These are phyloP conservation scores for Aegilops sharonensis DNA, from an alignment of 176 grass and related monocot genomes.

Conservation along the genomic window DNA sequence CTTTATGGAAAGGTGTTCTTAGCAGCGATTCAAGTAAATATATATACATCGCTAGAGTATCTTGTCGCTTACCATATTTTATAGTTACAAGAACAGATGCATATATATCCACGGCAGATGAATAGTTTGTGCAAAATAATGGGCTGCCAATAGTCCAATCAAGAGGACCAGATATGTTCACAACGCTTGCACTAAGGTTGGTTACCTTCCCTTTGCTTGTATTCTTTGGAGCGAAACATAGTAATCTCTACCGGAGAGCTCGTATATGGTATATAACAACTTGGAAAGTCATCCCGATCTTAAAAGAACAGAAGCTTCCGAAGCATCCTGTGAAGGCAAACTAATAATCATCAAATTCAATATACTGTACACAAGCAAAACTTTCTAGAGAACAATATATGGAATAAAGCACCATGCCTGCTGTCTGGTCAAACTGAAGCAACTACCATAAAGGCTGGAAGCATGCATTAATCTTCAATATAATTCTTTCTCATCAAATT, in stretches of 20 bases:
- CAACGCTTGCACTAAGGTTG: slow-evolving; percentile 60
- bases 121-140: slow-evolving; percentile 57
- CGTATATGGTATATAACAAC: slow-evolving; percentile 51
- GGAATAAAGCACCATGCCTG: slow-evolving; percentile 50
- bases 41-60: too few relatives aligned
- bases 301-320: slow-evolving; percentile 83
- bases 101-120: slow-evolving; percentile 70
- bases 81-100: slow-evolving; percentile 20
- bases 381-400: slow-evolving; percentile 7
- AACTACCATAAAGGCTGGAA: slow-evolving; percentile 64
- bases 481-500: slow-evolving; percentile 39
- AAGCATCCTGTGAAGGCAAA: slow-evolving; percentile 65
- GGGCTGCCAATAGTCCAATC: slow-evolving; percentile 82
- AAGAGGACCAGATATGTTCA: slow-evolving; percentile 81
- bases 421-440: slow-evolving; percentile 77
- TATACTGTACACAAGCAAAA: slow-evolving; percentile 9
- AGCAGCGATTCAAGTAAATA: too few relatives aligned
- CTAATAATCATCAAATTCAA: slow-evolving; percentile 19
- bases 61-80: background rate
- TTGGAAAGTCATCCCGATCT: slow-evolving; percentile 73
- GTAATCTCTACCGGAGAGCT: slow-evolving; percentile 44
- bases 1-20: too few relatives aligned
- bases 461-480: slow-evolving; percentile 77
- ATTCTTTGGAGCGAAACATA: slow-evolving; percentile 49
- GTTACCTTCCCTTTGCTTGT: slow-evolving; percentile 57